Evolutionary conservation across 345 rosid species (phyloP), one percentile per base, ranked within the genome.

Genomic region (Diplotaxis tenuifolia): DNA sequence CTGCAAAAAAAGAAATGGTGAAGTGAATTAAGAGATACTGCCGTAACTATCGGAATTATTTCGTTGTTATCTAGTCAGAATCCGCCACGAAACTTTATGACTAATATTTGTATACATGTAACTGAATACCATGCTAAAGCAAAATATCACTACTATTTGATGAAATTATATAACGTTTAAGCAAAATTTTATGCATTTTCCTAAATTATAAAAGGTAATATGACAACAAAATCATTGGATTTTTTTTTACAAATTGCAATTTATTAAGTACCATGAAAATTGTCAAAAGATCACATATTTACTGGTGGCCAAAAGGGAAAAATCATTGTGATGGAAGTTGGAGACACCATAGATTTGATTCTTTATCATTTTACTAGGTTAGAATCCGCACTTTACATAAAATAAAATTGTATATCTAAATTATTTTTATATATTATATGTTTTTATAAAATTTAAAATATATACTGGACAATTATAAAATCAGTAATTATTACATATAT

Each of bases 41-140:
- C 90, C 96, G 91, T 91, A 83, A 79, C 86, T 79, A 2, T 73
- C 89, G 92, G 89, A 66, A 29, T 65, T 86, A 81, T 75, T 81
- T 84, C 73, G 14, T 5, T 42, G 50, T 9, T 21, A 20, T n/a
- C 55, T 19, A 53, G 54, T 54, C 0, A 76, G 3, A 52, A 76
- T 21, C 5, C 3, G 34, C 47, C 74, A 69, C 68, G 49, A 42
- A 42, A 42, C 18, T 42, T 42, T 42, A 42, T n/a, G 50, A n/a
- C 50, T 36, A 36, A 4, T 1, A 32, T 29, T 32, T 32, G 38
- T 32, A 36, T 10, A 36, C 42, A 36, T 36, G 42, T 36, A 29
- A 10, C 42, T 10, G 11, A 36, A 36, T 36, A 25, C 28, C 4
- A 25, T 25, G 28, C 28, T 25, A n/a, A n/a, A 25, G 28, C 1